A percentile compares a stretch with the other conserved stretches of the same genome.
phyloP scores from a whole-genome alignment of 768 basidiomycete species.

The Mycena venus region DNA sequence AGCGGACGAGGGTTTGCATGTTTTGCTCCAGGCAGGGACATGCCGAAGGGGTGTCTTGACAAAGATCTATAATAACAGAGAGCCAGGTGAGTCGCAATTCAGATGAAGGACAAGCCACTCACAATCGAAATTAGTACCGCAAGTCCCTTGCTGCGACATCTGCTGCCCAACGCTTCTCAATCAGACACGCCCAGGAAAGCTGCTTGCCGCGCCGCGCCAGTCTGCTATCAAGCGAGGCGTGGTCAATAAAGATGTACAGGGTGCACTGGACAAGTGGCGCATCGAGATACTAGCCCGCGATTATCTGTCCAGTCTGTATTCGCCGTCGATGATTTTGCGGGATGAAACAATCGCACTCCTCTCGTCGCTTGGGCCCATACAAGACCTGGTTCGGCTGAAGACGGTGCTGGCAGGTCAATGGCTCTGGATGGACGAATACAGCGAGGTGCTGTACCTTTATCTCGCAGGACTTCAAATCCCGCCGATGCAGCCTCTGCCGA shows the following conservation, averaged over 20 bases:
- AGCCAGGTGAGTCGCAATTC: no score
- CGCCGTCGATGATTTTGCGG: slow-evolving; percentile 24
- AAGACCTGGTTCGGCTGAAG: background rate
- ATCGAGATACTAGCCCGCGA: slow-evolving; percentile 16
- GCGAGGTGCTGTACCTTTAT: background rate
- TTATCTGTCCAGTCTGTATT: slow-evolving; percentile 23
- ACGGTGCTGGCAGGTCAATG: slow-evolving; percentile 31
- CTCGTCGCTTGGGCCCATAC: slow-evolving; percentile 35
- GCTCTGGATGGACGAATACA: slow-evolving; percentile 37
- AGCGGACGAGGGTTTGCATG: background rate
- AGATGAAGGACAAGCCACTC: slow-evolving; percentile 1
- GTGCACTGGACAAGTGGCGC: slow-evolving; percentile 28
- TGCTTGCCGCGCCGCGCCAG: background rate
- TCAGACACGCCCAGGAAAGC: background rate
- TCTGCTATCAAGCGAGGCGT: slow-evolving; percentile 25
- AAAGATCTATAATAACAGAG: background rate
- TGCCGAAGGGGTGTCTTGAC: background rate
- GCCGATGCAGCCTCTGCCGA: background rate
- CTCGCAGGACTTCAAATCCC: background rate
- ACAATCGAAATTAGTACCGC: slow-evolving; percentile 24
- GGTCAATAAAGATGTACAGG: slow-evolving; percentile 10
- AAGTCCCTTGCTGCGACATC: background rate
- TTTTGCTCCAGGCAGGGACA: background rate
- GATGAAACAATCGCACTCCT: slow-evolving; percentile 29
- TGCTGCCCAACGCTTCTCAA: background rate